phyloP scores from a whole-genome alignment of 768 basidiomycete species.

The Trametes cubensis region DNA sequence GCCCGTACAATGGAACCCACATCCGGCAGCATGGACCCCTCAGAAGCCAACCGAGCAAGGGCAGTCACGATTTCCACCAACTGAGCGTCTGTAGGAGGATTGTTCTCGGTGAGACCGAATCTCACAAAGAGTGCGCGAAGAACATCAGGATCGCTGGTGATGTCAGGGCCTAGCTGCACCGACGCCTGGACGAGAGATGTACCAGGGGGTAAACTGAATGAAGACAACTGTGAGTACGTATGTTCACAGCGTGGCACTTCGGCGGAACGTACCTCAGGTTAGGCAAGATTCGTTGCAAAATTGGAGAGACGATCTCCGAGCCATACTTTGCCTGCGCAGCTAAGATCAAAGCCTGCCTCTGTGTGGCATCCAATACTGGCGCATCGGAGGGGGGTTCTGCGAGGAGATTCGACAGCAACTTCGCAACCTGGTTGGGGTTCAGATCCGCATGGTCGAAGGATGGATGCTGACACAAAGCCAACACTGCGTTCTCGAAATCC shows the following conservation, averaged over 20 bases:
- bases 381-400: conserved; percentile 69
- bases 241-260: background rate
- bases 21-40: conserved; percentile 75
- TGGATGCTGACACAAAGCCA: conserved; percentile 76
- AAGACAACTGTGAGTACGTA: background rate
- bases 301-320: conserved; percentile 70
- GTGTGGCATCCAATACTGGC: conserved; percentile 69
- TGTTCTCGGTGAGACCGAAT: conserved; percentile 73
- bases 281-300: conserved; percentile 73
- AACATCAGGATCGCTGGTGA: conserved; percentile 73
- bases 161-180: conserved; percentile 77
- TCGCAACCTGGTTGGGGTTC: conserved; percentile 70
- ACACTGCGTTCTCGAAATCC: conserved; percentile 79
- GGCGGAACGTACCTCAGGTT: conserved; percentile 62
- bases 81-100: conserved; percentile 71
- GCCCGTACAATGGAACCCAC: conserved; percentile 74
- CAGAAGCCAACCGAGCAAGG: conserved; percentile 67
- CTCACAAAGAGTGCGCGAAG: conserved; percentile 69
- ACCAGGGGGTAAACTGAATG: conserved; percentile 60
- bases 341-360: conserved; percentile 74
- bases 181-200: conserved; percentile 75
- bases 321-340: conserved; percentile 83
- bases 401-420: conserved; percentile 80
- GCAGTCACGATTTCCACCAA: conserved; percentile 72
- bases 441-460: conserved; percentile 84